Conservation (phyloP, 108 stramenopile genomes). For the Asterionellopsis glacialis region DNA sequence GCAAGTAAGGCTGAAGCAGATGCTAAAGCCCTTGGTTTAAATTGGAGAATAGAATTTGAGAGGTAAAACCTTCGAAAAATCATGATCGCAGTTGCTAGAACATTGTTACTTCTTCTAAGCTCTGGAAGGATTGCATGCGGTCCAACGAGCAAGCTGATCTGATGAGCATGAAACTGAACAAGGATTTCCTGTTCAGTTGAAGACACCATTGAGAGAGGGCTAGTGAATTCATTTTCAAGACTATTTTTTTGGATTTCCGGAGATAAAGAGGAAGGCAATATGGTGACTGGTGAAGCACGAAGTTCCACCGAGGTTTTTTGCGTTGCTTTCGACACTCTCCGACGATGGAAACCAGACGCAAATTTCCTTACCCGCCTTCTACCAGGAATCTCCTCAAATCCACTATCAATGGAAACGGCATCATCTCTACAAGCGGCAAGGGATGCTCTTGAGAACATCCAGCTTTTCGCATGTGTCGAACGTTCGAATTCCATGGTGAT, state of each 20-base stretch:
- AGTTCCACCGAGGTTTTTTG: background rate
- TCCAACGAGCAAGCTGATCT: conserved; percentile 63
- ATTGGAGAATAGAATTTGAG: conserved; percentile 70
- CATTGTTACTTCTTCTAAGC: conserved; percentile 44
- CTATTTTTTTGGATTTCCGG: no score
- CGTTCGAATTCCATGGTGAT: conserved; percentile 37
- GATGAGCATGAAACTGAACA: conserved; percentile 68
- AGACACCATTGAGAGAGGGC: background rate
- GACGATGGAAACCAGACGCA: conserved; percentile 38
- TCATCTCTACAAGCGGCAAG: conserved; percentile 29
- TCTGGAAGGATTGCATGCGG: conserved; percentile 56
- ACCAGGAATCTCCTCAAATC: background rate
- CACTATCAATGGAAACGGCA: conserved; percentile 1
- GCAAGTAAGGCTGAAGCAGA: conserved; percentile 72
- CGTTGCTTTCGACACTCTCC: background rate
- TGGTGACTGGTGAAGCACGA: background rate
- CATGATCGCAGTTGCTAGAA: conserved; percentile 67
- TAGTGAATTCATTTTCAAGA: background rate
- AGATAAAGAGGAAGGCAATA: background rate
- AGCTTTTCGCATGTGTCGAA: conserved; percentile 39
- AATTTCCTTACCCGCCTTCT: conserved; percentile 18
- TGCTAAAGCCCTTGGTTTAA: conserved; percentile 60
- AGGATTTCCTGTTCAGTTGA: conserved; percentile 51
- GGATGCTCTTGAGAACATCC: conserved; percentile 36
- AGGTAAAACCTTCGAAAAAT: conserved; percentile 73